These are phyloP conservation scores for Oryza meridionalis DNA, from an alignment of 176 grass and related monocot genomes.

Conservation along the genomic window DNA sequence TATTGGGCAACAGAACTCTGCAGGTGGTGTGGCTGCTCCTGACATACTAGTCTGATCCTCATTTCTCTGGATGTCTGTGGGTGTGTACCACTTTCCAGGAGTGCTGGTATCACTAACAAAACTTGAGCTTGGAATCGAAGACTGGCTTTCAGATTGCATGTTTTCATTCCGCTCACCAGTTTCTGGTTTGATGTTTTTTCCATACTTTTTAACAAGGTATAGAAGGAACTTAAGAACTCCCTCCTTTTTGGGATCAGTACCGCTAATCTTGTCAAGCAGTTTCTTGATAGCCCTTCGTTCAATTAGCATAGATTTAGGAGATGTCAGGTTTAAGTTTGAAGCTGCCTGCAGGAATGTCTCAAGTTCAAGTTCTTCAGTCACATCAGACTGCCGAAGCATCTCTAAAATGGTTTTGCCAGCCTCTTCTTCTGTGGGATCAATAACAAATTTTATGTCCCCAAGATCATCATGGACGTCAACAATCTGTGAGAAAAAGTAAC, in stretches of 20 bases:
- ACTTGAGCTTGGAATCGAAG: constrained; percentile 18
- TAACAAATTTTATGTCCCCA: constrained; percentile 60
- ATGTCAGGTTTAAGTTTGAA: constrained; percentile 78
- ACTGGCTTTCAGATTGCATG: constrained; percentile 41
- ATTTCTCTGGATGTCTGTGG: constrained; percentile 36
- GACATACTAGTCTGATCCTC: constrained; percentile 47
- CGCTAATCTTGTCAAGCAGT: constrained; percentile 57
- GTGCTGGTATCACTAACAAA: constrained; percentile 30
- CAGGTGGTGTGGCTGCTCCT: constrained; percentile 53
- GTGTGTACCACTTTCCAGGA: constrained; percentile 47
- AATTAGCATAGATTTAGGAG: constrained; percentile 86
- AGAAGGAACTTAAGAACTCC: constrained; percentile 60
- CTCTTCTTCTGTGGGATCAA: constrained; percentile 74
- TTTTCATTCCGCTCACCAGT: constrained; percentile 43
- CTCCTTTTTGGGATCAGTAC: constrained; percentile 74
- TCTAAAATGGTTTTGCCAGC: constrained; percentile 74
- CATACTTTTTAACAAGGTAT: constrained; percentile 78
- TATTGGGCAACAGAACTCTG: constrained; percentile 88
- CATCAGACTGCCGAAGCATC: constrained; percentile 60
- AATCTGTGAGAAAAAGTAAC: constrained; percentile 59
- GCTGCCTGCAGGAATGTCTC: constrained; percentile 66
- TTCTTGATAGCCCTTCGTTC: constrained; percentile 85
- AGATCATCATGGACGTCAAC: constrained; percentile 72
- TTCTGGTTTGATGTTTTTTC: constrained; percentile 61
- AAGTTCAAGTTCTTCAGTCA: constrained; percentile 76